A percentile compares a stretch with the other conserved stretches of the same genome.
phyloP scores from a whole-genome alignment of 1,139 yeast species.

The Magnusiomyces sp. region DNA sequence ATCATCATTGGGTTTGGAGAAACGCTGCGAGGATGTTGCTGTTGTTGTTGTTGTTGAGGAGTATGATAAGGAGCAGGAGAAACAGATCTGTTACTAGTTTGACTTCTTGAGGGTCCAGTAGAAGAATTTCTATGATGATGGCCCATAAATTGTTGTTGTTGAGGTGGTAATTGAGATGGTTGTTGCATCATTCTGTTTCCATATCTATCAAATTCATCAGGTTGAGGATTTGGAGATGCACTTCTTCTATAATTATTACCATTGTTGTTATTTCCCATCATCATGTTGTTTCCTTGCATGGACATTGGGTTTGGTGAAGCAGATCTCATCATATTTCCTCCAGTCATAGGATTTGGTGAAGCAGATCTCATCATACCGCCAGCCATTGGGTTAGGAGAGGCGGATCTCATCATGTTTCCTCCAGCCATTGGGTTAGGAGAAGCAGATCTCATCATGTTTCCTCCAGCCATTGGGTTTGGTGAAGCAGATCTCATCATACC shows the following conservation, averaged over 20 bases:
- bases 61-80: conserved; percentile 1
- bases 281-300: not conserved
- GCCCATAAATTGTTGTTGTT: too few species aligned
- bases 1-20: not conserved
- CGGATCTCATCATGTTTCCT: conserved; percentile 2
- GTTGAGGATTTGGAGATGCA: conserved; percentile 13
- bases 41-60: not conserved
- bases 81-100: not conserved
- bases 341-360: conserved; percentile 10
- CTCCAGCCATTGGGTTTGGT: conserved; percentile 10
- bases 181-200: too few species aligned
- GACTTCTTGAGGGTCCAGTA: not conserved
- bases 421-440: not conserved
- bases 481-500: not conserved
- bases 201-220: conserved; percentile 2
- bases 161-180: too few species aligned
- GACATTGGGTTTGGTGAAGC: conserved; percentile 7
- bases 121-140: too few species aligned
- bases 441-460: not conserved
- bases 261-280: not conserved
- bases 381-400: conserved; percentile 7
- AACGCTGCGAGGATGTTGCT: not conserved
- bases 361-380: too few species aligned
- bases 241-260: conserved; percentile 4
- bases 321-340: conserved; percentile 4